A percentile compares a stretch with the other conserved stretches of the same genome.
These are phyloP conservation scores for Colletotrichum liaoningense DNA, from an alignment of 2,329 filamentous ascomycete species.

Conservation along the genomic window DNA sequence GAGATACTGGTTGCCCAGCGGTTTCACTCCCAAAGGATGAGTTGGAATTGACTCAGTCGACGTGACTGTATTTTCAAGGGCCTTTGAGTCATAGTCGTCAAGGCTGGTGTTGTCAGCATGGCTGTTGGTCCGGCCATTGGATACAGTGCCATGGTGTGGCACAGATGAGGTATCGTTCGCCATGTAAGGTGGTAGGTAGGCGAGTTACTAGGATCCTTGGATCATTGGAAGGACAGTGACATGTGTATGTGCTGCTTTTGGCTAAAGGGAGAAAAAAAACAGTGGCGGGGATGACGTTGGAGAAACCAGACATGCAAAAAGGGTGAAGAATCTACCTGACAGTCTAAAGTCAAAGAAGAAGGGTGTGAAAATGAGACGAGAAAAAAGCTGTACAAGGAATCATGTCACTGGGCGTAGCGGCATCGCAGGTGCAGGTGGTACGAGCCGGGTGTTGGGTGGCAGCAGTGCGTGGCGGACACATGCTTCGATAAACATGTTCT, in stretches of 20 bases:
- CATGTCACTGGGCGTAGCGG: constrained; percentile 21
- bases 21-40: constrained; percentile 88
- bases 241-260: constrained; percentile 23
- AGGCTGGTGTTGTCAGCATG: constrained; percentile 12
- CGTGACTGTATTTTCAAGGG: constrained; percentile 13
- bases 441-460: constrained; percentile 10
- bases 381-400: constrained; percentile 17
- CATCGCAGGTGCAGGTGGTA: constrained; percentile 27
- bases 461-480: constrained; percentile 17
- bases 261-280: neutral
- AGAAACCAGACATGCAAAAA: constrained; percentile 16
- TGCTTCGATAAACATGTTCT: constrained; percentile 23
- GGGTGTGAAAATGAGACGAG: neutral
- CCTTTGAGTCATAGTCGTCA: constrained; percentile 32
- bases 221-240: constrained; percentile 14
- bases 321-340: neutral
- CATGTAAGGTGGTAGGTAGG: constrained; percentile 1
- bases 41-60: constrained; percentile 68
- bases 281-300: constrained; percentile 19
- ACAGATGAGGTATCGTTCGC: constrained; percentile 12
- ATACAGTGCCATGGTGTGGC: constrained; percentile 5
- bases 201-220: neutral
- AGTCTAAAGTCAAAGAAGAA: constrained; percentile 15
- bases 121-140: constrained; percentile 24
- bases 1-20: constrained; percentile 84